phyloP scores from a whole-genome alignment of 148 eudicot genomes.

The Amaranthus cruentus region DNA sequence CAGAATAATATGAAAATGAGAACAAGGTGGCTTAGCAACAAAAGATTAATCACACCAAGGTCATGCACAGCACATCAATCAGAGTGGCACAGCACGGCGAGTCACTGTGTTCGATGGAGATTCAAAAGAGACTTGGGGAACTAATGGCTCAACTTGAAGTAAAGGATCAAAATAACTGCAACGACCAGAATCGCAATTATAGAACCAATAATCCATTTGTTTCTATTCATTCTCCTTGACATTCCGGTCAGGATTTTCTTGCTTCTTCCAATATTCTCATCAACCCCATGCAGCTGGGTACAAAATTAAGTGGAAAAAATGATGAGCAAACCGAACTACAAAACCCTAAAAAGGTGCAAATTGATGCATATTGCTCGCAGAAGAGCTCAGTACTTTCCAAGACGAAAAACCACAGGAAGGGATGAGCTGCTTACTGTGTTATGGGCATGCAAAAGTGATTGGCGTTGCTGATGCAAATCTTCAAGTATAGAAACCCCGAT shows the following conservation, averaged over 20 bases:
- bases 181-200: constrained; percentile 40
- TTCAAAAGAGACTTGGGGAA: background rate
- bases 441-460: constrained; percentile 57
- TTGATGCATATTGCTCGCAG: background rate
- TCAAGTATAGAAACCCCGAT: constrained; percentile 70
- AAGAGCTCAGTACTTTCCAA: background rate
- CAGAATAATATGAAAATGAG: background rate
- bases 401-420: background rate
- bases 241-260: constrained; percentile 49
- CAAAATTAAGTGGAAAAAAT: background rate
- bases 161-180: constrained; percentile 48
- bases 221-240: constrained; percentile 62
- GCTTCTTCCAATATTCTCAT: constrained; percentile 58
- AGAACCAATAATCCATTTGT: constrained; percentile 51
- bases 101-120: no score
- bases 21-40: background rate
- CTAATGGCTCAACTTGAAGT: constrained; percentile 45
- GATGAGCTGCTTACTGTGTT: constrained; percentile 34
- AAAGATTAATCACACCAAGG: constrained; percentile 22
- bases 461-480: constrained; percentile 63
- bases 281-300: constrained; percentile 69
- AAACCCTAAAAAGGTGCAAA: background rate
- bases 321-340: background rate
- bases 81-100: no score
- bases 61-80: background rate